Percentiles rank a stretch among this genome's conserved stretches.
Evolutionary conservation across 805 yeast species (phyloP).

Genomic region (Grigorovia yakushimaensis): DNA sequence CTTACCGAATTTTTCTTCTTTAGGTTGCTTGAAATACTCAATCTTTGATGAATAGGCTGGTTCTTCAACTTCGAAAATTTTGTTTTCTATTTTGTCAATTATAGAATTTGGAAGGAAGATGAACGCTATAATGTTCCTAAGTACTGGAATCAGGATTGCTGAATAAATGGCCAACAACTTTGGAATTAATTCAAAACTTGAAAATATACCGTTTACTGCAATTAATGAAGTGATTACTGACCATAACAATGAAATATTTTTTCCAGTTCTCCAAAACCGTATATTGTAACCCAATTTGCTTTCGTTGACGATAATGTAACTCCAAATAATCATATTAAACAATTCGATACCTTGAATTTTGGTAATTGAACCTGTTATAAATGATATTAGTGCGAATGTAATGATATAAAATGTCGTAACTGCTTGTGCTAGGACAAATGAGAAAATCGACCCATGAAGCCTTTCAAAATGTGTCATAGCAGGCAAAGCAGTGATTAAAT

Average conservation of each 20-base stretch:
- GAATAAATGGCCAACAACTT: background rate
- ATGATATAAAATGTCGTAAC: background rate
- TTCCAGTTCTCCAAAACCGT: background rate
- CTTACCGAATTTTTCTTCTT: slow-evolving; percentile 24
- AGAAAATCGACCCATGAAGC: slow-evolving; percentile 1
- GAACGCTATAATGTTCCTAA: background rate
- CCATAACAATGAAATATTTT: background rate
- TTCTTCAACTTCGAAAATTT: background rate
- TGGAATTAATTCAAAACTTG: background rate
- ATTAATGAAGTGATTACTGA: background rate
- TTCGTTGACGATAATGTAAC: slow-evolving; percentile 1
- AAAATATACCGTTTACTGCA: background rate
- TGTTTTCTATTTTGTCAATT: slow-evolving; percentile 1
- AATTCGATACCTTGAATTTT: background rate
- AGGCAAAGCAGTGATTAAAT: background rate
- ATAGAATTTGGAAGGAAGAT: slow-evolving; percentile 2
- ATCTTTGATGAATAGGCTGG: background rate
- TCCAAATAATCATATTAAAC: slow-evolving; percentile 2
- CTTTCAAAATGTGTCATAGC: slow-evolving; percentile 1
- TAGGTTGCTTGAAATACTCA: slow-evolving; percentile 38
- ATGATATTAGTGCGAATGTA: background rate
- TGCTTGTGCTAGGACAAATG: slow-evolving; percentile 1
- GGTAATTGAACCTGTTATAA: background rate
- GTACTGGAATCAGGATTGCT: background rate
- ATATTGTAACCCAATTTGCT: slow-evolving; percentile 1